Conservation (phyloP, 1,284 basidiomycete species). For the Sanghuangporus sanghuang region DNA sequence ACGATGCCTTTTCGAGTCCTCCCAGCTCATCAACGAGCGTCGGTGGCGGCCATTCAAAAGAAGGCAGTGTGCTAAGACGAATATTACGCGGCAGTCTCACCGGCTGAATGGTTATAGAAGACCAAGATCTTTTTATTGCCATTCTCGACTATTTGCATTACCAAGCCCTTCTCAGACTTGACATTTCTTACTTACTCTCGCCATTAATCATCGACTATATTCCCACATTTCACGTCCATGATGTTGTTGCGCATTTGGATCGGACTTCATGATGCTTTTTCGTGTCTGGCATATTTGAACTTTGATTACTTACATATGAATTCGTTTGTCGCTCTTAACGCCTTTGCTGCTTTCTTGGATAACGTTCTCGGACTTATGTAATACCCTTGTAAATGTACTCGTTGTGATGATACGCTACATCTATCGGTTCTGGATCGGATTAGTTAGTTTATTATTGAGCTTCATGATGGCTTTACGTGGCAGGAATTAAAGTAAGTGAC, state of each 20-base stretch:
- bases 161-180: not conserved
- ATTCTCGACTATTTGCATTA: not conserved
- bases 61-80: constrained; percentile 12
- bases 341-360: not conserved
- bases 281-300: not conserved
- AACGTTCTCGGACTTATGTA: not conserved
- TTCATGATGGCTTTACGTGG: too few relatives aligned
- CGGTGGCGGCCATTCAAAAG: constrained; percentile 5
- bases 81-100: constrained; percentile 4
- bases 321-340: not conserved
- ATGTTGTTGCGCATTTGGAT: not conserved
- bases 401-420: constrained; percentile 5
- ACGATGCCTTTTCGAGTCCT: not conserved
- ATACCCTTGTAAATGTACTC: constrained; percentile 4
- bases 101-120: not conserved
- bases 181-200: not conserved
- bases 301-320: not conserved
- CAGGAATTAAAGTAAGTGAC: too few relatives aligned
- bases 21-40: not conserved
- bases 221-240: not conserved
- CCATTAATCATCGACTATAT: not conserved
- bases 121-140: not conserved
- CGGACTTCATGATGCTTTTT: not conserved
- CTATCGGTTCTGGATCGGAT: not conserved
- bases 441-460: not conserved